These are phyloP conservation scores for Alternaria panax DNA, from an alignment of 2,329 filamentous ascomycete species.

Conservation along the genomic window DNA sequence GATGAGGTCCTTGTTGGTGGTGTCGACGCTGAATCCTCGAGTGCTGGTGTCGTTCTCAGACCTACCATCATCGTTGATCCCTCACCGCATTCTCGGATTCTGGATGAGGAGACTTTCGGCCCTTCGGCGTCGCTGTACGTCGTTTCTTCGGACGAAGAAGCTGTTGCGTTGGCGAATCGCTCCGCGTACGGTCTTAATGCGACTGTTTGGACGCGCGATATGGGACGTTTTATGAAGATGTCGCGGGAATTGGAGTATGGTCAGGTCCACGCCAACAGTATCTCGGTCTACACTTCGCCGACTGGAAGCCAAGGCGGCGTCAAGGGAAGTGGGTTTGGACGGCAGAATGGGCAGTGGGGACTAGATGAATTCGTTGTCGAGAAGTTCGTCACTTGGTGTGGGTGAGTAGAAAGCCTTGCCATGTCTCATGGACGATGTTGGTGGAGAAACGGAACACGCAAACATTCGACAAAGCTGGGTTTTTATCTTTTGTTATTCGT, in stretches of 20 bases:
- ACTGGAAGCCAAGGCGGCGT: conserved; percentile 55
- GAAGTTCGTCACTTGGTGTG: conserved; percentile 47
- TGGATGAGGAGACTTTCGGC: conserved; percentile 76
- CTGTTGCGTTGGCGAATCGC: conserved; percentile 78
- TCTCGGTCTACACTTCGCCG: conserved; percentile 56
- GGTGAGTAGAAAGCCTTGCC: conserved; percentile 5
- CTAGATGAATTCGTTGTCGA: conserved; percentile 54
- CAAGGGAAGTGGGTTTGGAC: conserved; percentile 56
- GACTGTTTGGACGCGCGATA: conserved; percentile 69
- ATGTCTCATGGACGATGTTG: background rate
- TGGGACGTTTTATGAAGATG: conserved; percentile 60
- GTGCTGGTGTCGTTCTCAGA: conserved; percentile 63
- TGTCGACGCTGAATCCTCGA: conserved; percentile 41
- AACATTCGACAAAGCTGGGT: background rate
- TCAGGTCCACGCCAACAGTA: conserved; percentile 56
- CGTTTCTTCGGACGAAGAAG: conserved; percentile 72
- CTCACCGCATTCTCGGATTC: conserved; percentile 72
- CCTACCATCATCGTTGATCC: conserved; percentile 66
- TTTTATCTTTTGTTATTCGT: background rate
- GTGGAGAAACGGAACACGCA: background rate
- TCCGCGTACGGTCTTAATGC: conserved; percentile 78
- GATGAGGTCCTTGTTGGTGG: conserved; percentile 61
- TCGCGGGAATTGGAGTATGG: conserved; percentile 56
- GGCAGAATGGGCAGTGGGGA: conserved; percentile 53
- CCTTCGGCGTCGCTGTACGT: conserved; percentile 73